phyloP scores from a whole-genome alignment of 164 flowering plant species.

The Umbilicus rupestris region DNA sequence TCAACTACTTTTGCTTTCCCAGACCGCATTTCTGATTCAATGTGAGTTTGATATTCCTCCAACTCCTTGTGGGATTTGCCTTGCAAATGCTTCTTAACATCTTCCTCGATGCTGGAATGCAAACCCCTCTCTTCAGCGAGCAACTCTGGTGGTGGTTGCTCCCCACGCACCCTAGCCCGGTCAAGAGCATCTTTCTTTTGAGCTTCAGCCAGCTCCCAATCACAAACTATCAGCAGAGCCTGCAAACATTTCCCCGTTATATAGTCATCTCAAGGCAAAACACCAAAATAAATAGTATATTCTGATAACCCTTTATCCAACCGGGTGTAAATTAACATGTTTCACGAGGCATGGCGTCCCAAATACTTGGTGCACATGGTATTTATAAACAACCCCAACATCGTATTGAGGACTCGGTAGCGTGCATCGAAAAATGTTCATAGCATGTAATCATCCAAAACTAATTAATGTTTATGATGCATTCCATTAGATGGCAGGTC shows the following conservation, averaged over 20 bases:
- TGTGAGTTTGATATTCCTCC: constrained; percentile 48
- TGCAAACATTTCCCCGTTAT: constrained; percentile 14
- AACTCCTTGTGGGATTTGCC: constrained; percentile 61
- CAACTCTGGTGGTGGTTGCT: constrained; percentile 84
- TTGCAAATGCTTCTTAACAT: constrained; percentile 59
- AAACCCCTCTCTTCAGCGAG: constrained; percentile 94
- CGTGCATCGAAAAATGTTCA: neutral
- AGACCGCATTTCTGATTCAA: constrained; percentile 74
- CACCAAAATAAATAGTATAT: neutral
- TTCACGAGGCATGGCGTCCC: too few species aligned
- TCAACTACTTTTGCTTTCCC: constrained; percentile 95
- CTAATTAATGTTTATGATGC: neutral
- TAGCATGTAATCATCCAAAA: neutral
- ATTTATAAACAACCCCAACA: too few species aligned
- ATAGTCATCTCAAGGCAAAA: neutral
- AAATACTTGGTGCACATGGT: too few species aligned
- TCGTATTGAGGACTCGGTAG: neutral
- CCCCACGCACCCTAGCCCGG: constrained; percentile 97
- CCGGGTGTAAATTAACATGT: neutral
- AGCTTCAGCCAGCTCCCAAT: constrained; percentile 95
- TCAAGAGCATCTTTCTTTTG: constrained; percentile 80
- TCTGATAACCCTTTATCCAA: neutral
- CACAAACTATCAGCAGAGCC: constrained; percentile 91
- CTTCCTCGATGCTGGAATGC: constrained; percentile 82
- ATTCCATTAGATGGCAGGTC: neutral